A percentile compares a stretch with the other conserved stretches of the same genome.
Conservation (phyloP, 345 rosid genomes). For the Conringia planisiliqua region DNA sequence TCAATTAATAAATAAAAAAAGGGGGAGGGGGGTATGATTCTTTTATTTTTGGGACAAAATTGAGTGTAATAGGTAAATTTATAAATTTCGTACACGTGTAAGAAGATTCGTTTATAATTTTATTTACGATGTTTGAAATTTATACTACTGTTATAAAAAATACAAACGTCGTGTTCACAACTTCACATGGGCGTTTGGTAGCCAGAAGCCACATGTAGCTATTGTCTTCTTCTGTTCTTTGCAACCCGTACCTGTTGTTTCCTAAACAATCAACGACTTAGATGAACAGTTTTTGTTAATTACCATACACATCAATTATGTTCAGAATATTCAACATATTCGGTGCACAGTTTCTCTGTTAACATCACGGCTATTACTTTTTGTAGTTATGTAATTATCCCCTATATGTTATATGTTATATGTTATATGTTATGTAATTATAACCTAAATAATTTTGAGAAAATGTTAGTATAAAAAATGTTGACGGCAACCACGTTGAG, state of each 20-base stretch:
- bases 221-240: background rate
- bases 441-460: background rate
- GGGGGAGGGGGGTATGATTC: too few relatives aligned
- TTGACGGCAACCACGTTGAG: background rate
- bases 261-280: constrained; percentile 7
- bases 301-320: background rate
- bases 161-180: background rate
- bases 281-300: background rate
- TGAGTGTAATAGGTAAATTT: too few relatives aligned
- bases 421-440: background rate
- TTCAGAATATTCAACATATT: constrained; percentile 10
- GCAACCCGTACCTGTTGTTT: background rate
- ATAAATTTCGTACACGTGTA: too few relatives aligned
- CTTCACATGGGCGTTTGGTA: background rate
- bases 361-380: background rate
- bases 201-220: background rate
- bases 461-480: too few relatives aligned
- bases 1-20: too few relatives aligned
- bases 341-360: background rate
- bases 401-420: too few relatives aligned
- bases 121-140: background rate
- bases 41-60: too few relatives aligned
- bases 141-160: background rate
- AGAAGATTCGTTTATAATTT: background rate
- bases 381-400: background rate